These are phyloP conservation scores for Parmales sp. DNA, from an alignment of 108 stramenopile genomes.

Conservation along the genomic window DNA sequence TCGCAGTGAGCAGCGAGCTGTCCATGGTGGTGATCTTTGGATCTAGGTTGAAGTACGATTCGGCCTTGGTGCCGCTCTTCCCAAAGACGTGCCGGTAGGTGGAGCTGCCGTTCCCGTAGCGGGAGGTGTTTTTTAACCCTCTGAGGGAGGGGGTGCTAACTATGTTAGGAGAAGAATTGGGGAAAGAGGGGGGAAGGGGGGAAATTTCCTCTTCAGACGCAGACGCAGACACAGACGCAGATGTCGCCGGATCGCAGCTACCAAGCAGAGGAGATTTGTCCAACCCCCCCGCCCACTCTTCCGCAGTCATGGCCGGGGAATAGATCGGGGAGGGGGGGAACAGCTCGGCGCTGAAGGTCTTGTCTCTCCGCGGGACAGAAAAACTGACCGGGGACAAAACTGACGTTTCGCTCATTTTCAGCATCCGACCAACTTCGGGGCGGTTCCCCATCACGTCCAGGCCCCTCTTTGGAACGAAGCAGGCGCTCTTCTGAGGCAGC, in stretches of 20 bases:
- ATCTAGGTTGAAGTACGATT: constrained; percentile 22
- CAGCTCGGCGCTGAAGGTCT: constrained; percentile 24
- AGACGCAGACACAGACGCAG: not conserved
- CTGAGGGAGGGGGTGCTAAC: not conserved
- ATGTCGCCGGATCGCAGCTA: too few species aligned
- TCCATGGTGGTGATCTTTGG: constrained; percentile 26
- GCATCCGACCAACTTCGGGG: constrained; percentile 29
- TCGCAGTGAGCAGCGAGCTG: constrained; percentile 20
- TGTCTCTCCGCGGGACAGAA: constrained; percentile 28
- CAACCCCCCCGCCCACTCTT: constrained; percentile 16
- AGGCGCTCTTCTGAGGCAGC: not conserved
- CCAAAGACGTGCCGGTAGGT: constrained; percentile 31
- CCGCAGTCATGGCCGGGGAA: constrained; percentile 15
- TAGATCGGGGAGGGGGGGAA: constrained; percentile 29
- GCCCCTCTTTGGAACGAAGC: not conserved
- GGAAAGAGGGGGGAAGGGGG: not conserved
- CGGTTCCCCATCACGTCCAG: constrained; percentile 27
- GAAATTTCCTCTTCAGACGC: not conserved
- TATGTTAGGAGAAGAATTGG: not conserved
- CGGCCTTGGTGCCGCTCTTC: constrained; percentile 1
- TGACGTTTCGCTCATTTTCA: constrained; percentile 28
- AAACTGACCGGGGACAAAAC: constrained; percentile 22
- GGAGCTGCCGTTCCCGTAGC: not conserved
- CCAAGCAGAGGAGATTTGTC: not conserved
- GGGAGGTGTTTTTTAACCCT: not conserved